Conservation (phyloP, 306 rosid species). For the Carpinus viminea region DNA sequence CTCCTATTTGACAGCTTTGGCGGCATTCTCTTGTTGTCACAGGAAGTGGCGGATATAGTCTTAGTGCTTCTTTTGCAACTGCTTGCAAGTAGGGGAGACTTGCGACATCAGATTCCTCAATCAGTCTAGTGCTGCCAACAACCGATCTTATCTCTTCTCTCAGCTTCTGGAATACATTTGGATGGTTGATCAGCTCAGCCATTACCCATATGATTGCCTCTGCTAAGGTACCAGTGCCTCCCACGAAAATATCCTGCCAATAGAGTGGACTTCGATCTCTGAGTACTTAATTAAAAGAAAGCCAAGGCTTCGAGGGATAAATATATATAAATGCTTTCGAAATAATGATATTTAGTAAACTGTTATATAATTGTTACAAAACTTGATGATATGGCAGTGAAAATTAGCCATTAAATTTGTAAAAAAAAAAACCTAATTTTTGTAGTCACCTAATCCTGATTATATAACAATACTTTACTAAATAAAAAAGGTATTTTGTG, state of each 20-base stretch:
- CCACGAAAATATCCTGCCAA: slow-evolving; percentile 49
- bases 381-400: too few relatives aligned
- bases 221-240: slow-evolving; percentile 45
- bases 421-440: too few relatives aligned
- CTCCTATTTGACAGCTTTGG: slow-evolving; percentile 37
- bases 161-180: slow-evolving; percentile 34
- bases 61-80: slow-evolving; percentile 45
- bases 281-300: too few relatives aligned
- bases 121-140: slow-evolving; percentile 37
- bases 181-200: slow-evolving; percentile 55
- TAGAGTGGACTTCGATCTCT: too few relatives aligned
- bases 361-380: too few relatives aligned
- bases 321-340: too few relatives aligned
- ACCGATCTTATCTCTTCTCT: slow-evolving; percentile 43
- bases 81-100: slow-evolving; percentile 49
- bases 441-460: too few relatives aligned
- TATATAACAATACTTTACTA: too few relatives aligned
- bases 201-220: slow-evolving; percentile 55
- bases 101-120: slow-evolving; percentile 40
- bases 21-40: slow-evolving; percentile 38
- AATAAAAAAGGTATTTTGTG: too few relatives aligned
- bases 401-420: too few relatives aligned
- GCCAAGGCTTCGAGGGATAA: too few relatives aligned
- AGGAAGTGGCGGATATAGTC: slow-evolving; percentile 47
- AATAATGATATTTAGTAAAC: too few relatives aligned